phyloP scores from a whole-genome alignment of 305 asterid species.

The Fraxinus velutina region DNA sequence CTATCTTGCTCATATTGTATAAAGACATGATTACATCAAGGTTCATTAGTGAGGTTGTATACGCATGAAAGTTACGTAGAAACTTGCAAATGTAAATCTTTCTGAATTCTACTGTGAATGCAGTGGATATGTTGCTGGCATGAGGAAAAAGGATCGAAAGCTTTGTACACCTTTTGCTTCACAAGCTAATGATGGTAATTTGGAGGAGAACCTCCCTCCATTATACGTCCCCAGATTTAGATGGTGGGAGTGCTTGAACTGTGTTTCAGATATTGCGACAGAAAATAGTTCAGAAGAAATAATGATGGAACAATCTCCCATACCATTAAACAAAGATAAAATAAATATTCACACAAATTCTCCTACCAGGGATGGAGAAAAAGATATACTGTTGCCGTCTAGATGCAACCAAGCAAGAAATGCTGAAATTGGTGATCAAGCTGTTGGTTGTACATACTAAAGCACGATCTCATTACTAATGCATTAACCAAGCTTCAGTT shows the following conservation, averaged over 20 bases:
- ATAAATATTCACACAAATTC: slow-evolving; percentile 5
- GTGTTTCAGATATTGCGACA: slow-evolving; percentile 1
- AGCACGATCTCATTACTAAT: neutral
- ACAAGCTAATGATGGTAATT: slow-evolving; percentile 2
- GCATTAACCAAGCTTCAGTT: neutral
- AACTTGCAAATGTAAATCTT: neutral
- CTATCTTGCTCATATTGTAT: neutral
- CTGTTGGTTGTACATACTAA: neutral
- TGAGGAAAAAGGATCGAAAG: slow-evolving; percentile 26
- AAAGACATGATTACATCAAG: neutral
- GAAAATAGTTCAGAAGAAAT: slow-evolving; percentile 16
- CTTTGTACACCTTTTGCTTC: slow-evolving; percentile 24
- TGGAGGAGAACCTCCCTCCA: slow-evolving; percentile 30
- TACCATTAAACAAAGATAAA: slow-evolving; percentile 6
- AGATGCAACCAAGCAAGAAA: neutral
- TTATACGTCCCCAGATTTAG: slow-evolving; percentile 21
- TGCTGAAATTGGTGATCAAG: neutral
- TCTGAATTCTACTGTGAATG: slow-evolving; percentile 7
- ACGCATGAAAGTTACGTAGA: neutral
- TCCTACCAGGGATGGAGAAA: neutral
- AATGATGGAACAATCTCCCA: neutral
- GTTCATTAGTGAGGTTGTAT: neutral
- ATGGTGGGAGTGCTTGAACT: slow-evolving; percentile 26
- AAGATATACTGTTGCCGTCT: neutral
- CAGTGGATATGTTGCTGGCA: slow-evolving; percentile 35